Evolutionary conservation across 2,329 filamentous ascomycete species (phyloP), one percentile per base, ranked within the genome.

Genomic region (Sporothrix euskadiensis): DNA sequence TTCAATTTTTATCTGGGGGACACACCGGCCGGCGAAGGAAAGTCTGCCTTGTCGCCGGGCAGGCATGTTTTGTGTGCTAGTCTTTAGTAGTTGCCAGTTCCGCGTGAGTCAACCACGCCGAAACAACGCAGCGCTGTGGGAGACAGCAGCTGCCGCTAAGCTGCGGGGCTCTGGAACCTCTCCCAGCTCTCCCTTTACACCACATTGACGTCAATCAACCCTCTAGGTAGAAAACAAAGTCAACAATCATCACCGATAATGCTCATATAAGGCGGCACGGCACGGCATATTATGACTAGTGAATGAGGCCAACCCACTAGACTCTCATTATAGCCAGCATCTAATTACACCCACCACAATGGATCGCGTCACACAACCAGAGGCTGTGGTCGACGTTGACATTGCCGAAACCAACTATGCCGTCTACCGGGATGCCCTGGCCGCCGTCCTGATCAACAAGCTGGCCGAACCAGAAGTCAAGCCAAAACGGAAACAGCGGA

Each of bases 371-470:
- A 30, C 44, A 49, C 9, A 16, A 39, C 39, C 39, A 5, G 69
- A 57, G 5, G 26, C 22, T 1, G n/a, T 73, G n/a, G 14, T 41
- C 3, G 74, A 76, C 32, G 66, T 63, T n/a, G 77, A 76, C 49
- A 65, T 79, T 30, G 73, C 77, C 47, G 74, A 73, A 19, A 70
- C 75, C 71, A 93, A 93, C 78, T 91, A 89, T 79, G 87, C 89
- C 71, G 83, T 89, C 65, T 94, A 96, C 81, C 86, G 91, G 71
- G 93, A 96, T 78, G 92, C 88, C 78, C 83, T 96, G 75, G 92
- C 92, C 9, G 88, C 88, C 19, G 86, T 89, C 0, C 84, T 96
- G 14, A 87, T 95, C 71, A 88, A 89, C 69, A 88, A 86, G 74
- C 86, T 90, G 14, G 82, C 86, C 4, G 79, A 73, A 12, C 80